phyloP scores from a whole-genome alignment of 2,329 filamentous ascomycete species.

The Fusarium sp. region DNA sequence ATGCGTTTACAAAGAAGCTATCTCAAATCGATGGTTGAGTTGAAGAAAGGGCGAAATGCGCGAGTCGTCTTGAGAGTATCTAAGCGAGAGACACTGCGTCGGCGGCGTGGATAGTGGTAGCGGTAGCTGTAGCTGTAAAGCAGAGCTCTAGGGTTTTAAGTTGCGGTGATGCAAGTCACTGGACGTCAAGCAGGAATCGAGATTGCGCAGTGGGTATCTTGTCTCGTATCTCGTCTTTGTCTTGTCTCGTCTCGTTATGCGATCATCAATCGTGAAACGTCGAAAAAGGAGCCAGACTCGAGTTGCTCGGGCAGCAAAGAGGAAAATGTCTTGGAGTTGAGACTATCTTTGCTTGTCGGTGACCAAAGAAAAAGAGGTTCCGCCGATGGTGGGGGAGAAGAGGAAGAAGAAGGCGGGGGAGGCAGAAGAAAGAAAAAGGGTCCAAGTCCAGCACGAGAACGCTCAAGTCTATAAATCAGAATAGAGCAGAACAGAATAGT shows the following conservation, averaged over 20 bases:
- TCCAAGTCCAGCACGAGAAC: conserved; percentile 6
- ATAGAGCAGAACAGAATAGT: background rate
- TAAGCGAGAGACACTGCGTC: conserved; percentile 37
- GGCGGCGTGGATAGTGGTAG: conserved; percentile 20
- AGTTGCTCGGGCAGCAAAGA: conserved; percentile 20
- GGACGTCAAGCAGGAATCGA: conserved; percentile 14
- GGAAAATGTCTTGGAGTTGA: conserved; percentile 4
- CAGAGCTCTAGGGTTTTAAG: background rate
- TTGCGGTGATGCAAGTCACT: conserved; percentile 4
- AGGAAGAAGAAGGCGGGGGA: conserved; percentile 15
- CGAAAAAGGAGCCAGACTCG: background rate
- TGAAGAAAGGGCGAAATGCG: conserved; percentile 23
- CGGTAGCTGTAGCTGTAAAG: background rate
- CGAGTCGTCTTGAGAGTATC: conserved; percentile 10
- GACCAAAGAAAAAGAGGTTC: conserved; percentile 18
- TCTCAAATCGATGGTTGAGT: conserved; percentile 11
- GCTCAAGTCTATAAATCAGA: conserved; percentile 1
- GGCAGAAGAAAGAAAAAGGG: conserved; percentile 23
- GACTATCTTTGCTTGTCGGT: conserved; percentile 2
- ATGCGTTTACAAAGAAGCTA: conserved; percentile 16
- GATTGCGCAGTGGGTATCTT: conserved; percentile 10
- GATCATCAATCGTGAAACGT: background rate
- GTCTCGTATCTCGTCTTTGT: background rate
- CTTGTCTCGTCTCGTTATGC: conserved; percentile 18
- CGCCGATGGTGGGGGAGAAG: conserved; percentile 23